Evolutionary conservation across 129 eudicot genomes (phyloP), one percentile per base, ranked within the genome.

Genomic region (Arctium lappa): DNA sequence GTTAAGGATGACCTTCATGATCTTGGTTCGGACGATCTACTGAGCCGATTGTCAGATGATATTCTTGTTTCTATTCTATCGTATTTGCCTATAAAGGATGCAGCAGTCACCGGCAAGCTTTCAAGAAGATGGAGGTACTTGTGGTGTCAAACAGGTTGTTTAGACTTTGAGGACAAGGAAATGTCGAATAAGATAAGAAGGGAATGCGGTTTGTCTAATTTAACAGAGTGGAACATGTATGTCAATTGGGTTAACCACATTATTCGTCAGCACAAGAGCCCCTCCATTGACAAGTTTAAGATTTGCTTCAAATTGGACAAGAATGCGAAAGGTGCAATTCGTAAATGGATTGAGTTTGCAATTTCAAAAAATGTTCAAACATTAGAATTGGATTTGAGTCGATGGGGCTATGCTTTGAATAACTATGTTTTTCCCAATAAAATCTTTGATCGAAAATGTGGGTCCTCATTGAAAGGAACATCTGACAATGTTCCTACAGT

Each of bases 321-420:
- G 72, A 31, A 69, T 50, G 70, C 80, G 2, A 79, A 73, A 15
- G 32, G 1, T 65, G 83, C 74, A 2, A 46, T 88, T 38, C 79
- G 80, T 40, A 72, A 48, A 15, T 88, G 89, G 91, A 46, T 88
- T 76, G 73, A 82, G 66, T 88, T 85, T 80, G 89, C 91, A n/a
- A 34, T 88, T 11, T 27, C 77, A 10, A 85, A 78, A 74, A 69
- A 53, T 11, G 89, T 80, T 39, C 84, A 75, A 22, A 88, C 42
- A 44, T 81, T 85, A 8, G 89, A 84, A 80, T 6, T 88, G 83
- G 89, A 88, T 76, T 79, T 88, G 71, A 74, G 70, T 16, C 85
- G 1, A 8, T 3, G 56, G 9, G 89, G 80, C n/a, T 79, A 75
- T 30, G n/a, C n/a, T 3, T 56, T 39, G 38, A 63, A 62, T 32